Evolutionary conservation across 305 asterid species (phyloP), one percentile per base, ranked within the genome.

Genomic region (Rubia tinctorum): DNA sequence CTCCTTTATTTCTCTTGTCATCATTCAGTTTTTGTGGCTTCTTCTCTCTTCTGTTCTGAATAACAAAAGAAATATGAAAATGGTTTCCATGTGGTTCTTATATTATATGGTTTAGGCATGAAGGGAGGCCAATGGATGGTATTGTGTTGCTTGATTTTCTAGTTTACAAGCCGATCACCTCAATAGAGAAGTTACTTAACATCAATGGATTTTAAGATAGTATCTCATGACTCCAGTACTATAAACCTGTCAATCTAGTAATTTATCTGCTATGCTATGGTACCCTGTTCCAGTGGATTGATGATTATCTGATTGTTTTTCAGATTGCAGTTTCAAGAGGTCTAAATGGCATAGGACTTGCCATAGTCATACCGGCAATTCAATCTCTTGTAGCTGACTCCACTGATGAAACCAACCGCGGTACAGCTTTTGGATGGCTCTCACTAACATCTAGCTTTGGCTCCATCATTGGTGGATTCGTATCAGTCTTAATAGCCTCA

Each of bases 371-470:
- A 3, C 97, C 94, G 5, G 91, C 94, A 10, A 88, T 91, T 49
- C 88, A 83, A 61, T 91, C 95, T 25, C 91, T 88, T 1, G 89
- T 89, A 11, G 93, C 97, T 0, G 96, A 91, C 74, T 91, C 92
- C 23, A 89, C 94, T 9, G 85, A 88, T 45, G 94, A 87, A 58
- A 79, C 84, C 55, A 89, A 91, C 63, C 91, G 96, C 0, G 91
- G 97, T n/a, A 84, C 88, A 18, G 95, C 96, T 25, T 91, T 91
- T 18, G 93, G 97, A 12, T 91, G 94, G 96, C 82, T 91, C 39
- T 89, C 87, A 12, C 65, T 89, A 25, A 88, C 93, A 0, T 86
- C 87, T 69, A 87, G 84, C 80, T 49, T 89, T 7, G 97, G 96
- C 8, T 83, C 94, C 60, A 83, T 87, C 37, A 80, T 88, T 42